A percentile compares a stretch with the other conserved stretches of the same genome.
Evolutionary conservation across 2,329 filamentous ascomycete genomes (phyloP).

Genomic region (Penicillium griseofulvum): DNA sequence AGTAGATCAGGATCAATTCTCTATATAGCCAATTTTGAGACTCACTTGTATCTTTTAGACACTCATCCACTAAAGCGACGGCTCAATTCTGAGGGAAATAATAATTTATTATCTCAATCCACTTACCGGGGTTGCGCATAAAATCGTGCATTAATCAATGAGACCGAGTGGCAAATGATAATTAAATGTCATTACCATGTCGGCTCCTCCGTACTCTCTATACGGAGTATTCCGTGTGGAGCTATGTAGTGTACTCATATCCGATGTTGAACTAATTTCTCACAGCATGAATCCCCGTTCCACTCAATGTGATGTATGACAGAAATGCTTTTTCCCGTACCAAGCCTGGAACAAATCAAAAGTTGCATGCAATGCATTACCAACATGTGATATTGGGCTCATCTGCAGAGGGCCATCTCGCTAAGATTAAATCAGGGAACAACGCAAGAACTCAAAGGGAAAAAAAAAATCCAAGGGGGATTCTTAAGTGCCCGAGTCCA

Average conservation of each 20-base stretch:
- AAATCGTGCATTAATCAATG: too few species aligned
- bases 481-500: neutral
- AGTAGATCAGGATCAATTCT: neutral
- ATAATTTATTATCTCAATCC: neutral
- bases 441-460: neutral
- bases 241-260: neutral
- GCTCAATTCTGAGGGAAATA: neutral
- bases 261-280: neutral
- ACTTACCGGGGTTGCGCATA: neutral
- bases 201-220: neutral
- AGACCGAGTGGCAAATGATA: neutral
- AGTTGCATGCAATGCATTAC: neutral
- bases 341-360: neutral
- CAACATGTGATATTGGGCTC: neutral
- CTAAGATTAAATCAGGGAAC: neutral
- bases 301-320: neutral
- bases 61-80: too few species aligned
- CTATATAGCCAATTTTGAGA: neutral
- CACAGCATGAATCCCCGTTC: neutral
- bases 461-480: neutral
- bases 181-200: neutral
- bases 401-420: neutral
- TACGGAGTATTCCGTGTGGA: too few species aligned
- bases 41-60: neutral
- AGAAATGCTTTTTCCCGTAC: neutral